These are phyloP conservation scores for Schizosaccharomyces lindneri DNA, from an alignment of 805 yeast species.

Conservation along the genomic window DNA sequence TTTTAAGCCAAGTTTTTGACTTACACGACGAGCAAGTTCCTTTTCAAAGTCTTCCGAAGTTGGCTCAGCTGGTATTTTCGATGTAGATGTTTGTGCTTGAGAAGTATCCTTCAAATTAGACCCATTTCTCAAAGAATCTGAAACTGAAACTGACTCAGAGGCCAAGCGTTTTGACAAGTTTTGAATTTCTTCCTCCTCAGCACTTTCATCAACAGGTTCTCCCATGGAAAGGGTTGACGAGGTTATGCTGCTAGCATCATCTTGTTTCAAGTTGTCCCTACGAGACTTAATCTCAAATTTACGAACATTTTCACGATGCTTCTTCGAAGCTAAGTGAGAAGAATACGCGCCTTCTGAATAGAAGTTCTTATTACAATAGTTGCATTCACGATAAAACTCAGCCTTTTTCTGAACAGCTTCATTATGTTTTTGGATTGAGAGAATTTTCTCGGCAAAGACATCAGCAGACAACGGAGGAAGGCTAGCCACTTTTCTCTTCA, in stretches of 20 bases:
- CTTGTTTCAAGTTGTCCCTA: not conserved
- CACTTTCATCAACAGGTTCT: not conserved
- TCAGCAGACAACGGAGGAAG: slow-evolving; percentile 49
- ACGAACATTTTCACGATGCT: slow-evolving; percentile 7
- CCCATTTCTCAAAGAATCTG: not conserved
- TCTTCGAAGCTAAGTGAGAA: slow-evolving; percentile 8
- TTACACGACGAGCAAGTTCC: not conserved
- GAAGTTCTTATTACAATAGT: slow-evolving; percentile 9
- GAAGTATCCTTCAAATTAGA: not conserved
- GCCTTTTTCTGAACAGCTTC: slow-evolving; percentile 6
- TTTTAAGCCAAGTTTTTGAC: not conserved
- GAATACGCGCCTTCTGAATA: slow-evolving; percentile 10
- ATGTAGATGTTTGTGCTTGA: not conserved
- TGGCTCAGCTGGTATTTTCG: not conserved
- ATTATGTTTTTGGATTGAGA: slow-evolving; percentile 13
- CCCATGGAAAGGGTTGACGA: slow-evolving; percentile 2
- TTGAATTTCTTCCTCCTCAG: not conserved
- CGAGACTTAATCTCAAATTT: not conserved
- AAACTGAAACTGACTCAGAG: not conserved
- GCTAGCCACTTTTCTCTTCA: slow-evolving; percentile 76
- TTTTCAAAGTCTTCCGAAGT: not conserved
- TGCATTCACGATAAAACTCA: slow-evolving; percentile 6
- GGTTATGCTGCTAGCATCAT: not conserved
- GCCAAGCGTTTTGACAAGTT: not conserved
- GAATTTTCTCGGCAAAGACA: slow-evolving; percentile 45